phyloP scores from a whole-genome alignment of 805 yeast species.

The Suhomyces emberorum region DNA sequence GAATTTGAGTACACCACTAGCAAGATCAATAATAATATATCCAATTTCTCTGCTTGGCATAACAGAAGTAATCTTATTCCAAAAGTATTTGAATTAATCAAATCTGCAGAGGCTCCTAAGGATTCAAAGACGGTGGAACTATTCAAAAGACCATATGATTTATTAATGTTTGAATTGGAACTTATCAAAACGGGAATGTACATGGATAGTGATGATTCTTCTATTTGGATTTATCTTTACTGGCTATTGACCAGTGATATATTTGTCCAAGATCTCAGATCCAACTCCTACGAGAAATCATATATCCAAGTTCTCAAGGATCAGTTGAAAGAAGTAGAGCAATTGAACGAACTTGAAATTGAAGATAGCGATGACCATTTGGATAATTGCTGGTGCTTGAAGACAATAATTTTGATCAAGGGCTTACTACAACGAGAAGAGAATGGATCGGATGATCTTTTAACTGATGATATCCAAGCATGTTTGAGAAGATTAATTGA shows the following conservation, averaged over 20 bases:
- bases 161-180: conserved; percentile 57
- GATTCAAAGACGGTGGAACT: conserved; percentile 6
- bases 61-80: conserved; percentile 73
- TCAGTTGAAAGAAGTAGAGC: conserved; percentile 50
- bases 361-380: conserved; percentile 51
- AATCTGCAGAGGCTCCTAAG: background rate
- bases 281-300: conserved; percentile 20
- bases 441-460: conserved; percentile 11
- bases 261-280: conserved; percentile 24
- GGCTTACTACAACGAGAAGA: conserved; percentile 17
- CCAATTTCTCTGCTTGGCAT: conserved; percentile 97
- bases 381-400: conserved; percentile 76
- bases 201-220: conserved; percentile 92
- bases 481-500: conserved; percentile 43
- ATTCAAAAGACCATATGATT: conserved; percentile 28
- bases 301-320: conserved; percentile 38
- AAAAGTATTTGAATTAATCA: conserved; percentile 33
- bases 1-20: conserved; percentile 78
- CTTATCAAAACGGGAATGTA: conserved; percentile 79
- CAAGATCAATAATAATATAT: conserved; percentile 77
- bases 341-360: conserved; percentile 68
- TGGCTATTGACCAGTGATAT: conserved; percentile 63
- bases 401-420: conserved; percentile 51
- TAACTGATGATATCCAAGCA: conserved; percentile 26
- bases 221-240: conserved; percentile 84